Base-by-base conservation (phyloP, 371 early-diverging fungal genomes). In the Syncephalis fuscata region DNA sequence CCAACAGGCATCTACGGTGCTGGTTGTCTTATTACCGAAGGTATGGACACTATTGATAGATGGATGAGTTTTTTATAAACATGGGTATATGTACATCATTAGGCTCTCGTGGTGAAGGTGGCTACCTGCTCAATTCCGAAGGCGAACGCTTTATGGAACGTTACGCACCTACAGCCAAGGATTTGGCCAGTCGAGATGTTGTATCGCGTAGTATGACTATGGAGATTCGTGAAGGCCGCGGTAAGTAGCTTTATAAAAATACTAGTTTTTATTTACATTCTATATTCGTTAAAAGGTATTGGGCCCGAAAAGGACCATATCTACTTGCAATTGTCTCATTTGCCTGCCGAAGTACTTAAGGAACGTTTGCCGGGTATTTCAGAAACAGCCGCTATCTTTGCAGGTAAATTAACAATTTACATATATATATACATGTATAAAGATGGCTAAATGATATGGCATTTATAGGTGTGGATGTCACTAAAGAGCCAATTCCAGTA, bases 131-230 rank as follows among this genome's bases (percentile, higher is more conserved):
- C 59, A 83, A 85, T 68, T 77, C 82, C 39, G 76, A 83, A 62
- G 97, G 96, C 62, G 84, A 88, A 62, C 88, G 96, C 64, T 97
- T 95, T 74, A 97, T 97, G 97, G 94, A 90, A 69, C 81, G 96
- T 61, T 97, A 97, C 64, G 96, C 96, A 36, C 97, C 97, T 44
- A 92, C 89, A 21, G 97, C 96, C 55, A 91, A 90, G 77, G 97
- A 97, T 70, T 67, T 97, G 53, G 97, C 97, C 37, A 88, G 90
- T 48, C 84, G 96, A 62, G 97, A 97, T 56, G 96, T 97, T 51
- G 97, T 97, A 17, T 92, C 93, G 39, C 87, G 97, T 58, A 82
- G 88, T 50, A 97, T 97, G 93, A 95, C 95, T 43, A 70, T 97
- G 64, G 97, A 97, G 68, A 94, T 97, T 68, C 80, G 88, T 54